Evolutionary conservation across 768 basidiomycete genomes (phyloP).

Genomic region (Macrocybe gigantea): DNA sequence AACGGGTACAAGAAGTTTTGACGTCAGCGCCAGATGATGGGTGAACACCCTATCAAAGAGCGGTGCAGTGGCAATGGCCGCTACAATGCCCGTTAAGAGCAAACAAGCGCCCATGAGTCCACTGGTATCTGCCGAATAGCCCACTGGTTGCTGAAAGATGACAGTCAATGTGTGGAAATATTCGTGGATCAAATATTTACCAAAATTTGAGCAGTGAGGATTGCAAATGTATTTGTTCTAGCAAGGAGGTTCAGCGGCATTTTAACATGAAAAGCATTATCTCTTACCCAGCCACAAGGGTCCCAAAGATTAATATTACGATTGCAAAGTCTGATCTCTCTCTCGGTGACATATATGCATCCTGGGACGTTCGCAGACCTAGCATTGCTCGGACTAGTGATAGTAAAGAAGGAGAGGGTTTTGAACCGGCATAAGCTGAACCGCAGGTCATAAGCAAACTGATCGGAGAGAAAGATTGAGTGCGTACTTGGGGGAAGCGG

Average conservation of each 20-base stretch:
- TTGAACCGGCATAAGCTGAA: conserved; percentile 64
- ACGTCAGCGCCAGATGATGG: conserved; percentile 54
- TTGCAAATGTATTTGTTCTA: conserved; percentile 58
- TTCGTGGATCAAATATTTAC: conserved; percentile 30
- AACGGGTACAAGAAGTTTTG: conserved; percentile 57
- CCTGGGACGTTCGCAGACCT: conserved; percentile 34
- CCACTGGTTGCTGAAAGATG: conserved; percentile 54
- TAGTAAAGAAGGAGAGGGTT: conserved; percentile 42
- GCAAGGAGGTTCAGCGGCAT: neutral
- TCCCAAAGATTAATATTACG: conserved; percentile 53
- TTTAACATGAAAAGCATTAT: neutral
- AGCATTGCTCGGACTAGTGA: conserved; percentile 51
- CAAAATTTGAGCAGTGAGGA: conserved; percentile 64
- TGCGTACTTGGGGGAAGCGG: conserved; percentile 74
- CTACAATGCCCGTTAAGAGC: conserved; percentile 64
- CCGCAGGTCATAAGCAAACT: conserved; percentile 7
- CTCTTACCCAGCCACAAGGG: conserved; percentile 58
- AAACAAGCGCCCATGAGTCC: conserved; percentile 68
- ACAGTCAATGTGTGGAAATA: neutral
- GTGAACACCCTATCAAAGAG: conserved; percentile 82
- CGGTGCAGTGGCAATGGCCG: conserved; percentile 64
- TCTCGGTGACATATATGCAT: conserved; percentile 51
- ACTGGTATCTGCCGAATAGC: conserved; percentile 60
- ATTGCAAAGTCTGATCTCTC: conserved; percentile 72
- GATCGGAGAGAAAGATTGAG: neutral